phyloP scores from a whole-genome alignment of 169 alveolate species.

The Cryptosporidium ryanae region DNA sequence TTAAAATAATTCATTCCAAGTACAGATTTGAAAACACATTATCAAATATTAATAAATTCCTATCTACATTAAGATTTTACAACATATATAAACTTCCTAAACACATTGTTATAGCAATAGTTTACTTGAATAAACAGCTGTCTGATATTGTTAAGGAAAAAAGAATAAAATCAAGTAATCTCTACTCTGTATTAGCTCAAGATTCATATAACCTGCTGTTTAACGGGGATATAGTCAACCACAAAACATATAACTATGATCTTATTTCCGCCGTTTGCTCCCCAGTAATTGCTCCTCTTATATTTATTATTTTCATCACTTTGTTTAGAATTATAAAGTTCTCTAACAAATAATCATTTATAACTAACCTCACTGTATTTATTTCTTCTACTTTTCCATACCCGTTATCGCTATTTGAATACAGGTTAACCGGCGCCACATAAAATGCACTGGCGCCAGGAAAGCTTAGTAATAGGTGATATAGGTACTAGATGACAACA shows the following conservation, averaged over 20 bases:
- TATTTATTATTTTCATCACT: conserved; percentile 10
- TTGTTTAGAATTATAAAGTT: conserved; percentile 17
- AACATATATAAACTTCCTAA: conserved; percentile 24
- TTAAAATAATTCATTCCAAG: conserved; percentile 22
- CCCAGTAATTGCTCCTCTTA: conserved; percentile 10
- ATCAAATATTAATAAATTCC: background rate
- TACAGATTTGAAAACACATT: background rate
- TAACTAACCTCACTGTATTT: no score
- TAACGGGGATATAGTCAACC: conserved; percentile 28
- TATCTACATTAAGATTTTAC: conserved; percentile 2
- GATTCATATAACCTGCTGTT: conserved; percentile 34
- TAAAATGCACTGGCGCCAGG: no score
- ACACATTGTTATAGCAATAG: conserved; percentile 3
- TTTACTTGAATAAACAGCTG: background rate
- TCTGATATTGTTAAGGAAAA: background rate
- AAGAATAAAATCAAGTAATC: background rate
- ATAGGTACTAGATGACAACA: no score
- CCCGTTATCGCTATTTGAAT: no score
- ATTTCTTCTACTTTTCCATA: no score
- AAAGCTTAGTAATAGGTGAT: no score
- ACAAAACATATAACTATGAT: conserved; percentile 23
- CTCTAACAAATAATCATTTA: conserved; percentile 11
- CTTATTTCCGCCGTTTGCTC: conserved; percentile 10
- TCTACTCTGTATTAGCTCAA: background rate
- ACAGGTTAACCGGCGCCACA: no score